Evolutionary conservation across 306 rosid species (phyloP), one percentile per base, ranked within the genome.

Genomic region (Arachis stenosperma): DNA sequence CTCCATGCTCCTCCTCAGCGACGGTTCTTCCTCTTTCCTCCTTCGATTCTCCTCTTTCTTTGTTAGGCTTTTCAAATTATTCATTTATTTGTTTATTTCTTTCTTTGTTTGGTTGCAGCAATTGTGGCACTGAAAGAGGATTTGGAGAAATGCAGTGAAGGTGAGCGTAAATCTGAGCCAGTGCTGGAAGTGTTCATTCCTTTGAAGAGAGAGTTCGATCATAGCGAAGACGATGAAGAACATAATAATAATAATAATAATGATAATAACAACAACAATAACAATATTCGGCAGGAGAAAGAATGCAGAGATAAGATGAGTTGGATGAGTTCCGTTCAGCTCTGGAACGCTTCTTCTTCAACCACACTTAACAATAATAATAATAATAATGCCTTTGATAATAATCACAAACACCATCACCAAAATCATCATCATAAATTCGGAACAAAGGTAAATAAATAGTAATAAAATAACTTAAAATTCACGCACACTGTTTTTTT

Each of bases 261-360:
- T 22, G 27, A 22, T 22, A 22, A 22, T 22, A 22, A 48, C 4
- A 6, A 51, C 27, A 22, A 48, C 4, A 6, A 51, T 51, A 83
- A 79, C 51, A 55, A 57, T 17, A 10, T 76, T 66, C 51, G 13
- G 4, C 8, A 46, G 40, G 85, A 90, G 13, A 86, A 80, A 22
- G 97, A 90, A 78, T 83, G 74, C 79, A 81, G 75, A 68, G 98
- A 94, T 74, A 94, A 94, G 90, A 91, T 83, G 90, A 87, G 81
- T 61, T 94, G 98, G 98, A 86, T 94, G 98, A 94, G 97, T 75
- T 91, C 98, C 17, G 96, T 94, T 71, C 97, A 91, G 92, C 90
- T 94, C 0, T 94, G 98, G 97, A 89, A 84, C 37, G 4, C 37
- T 33, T 33, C 37, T 33, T 33, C 37, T 33, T 33, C 37, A 33